Evolutionary conservation across 2,329 filamentous ascomycete species (phyloP).

Genomic region (Incumbomyces lentus): DNA sequence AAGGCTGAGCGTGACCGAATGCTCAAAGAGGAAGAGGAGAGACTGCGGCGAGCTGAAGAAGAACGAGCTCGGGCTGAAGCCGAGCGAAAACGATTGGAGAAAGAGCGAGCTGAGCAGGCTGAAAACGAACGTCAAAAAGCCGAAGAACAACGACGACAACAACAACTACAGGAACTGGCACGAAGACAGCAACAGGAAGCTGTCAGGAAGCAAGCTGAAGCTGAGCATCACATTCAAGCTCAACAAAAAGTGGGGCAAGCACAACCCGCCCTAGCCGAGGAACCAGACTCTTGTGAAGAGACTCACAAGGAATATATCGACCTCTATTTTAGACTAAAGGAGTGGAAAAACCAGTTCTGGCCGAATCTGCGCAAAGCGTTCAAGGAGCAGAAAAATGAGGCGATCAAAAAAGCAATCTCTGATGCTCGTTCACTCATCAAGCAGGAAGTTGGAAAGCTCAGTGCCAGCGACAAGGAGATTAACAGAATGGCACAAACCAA

Average conservation of each 20-base stretch:
- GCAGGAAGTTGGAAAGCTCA: slow-evolving; percentile 61
- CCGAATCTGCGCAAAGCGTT: slow-evolving; percentile 33
- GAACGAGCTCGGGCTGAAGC: slow-evolving; percentile 34
- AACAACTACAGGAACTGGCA: slow-evolving; percentile 5
- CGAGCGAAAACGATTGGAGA: slow-evolving; percentile 40
- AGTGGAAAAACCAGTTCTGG: slow-evolving; percentile 43
- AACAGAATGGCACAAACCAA: slow-evolving; percentile 46
- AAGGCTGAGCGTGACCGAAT: slow-evolving; percentile 30
- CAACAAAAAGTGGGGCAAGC: slow-evolving; percentile 18
- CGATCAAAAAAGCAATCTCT: slow-evolving; percentile 56
- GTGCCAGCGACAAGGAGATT: slow-evolving; percentile 51
- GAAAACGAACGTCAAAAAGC: slow-evolving; percentile 23
- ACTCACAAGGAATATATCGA: slow-evolving; percentile 41
- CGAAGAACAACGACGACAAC: slow-evolving; percentile 1
- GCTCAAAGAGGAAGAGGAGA: slow-evolving; percentile 27
- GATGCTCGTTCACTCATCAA: slow-evolving; percentile 62
- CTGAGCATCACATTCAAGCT: slow-evolving; percentile 16
- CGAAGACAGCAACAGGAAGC: slow-evolving; percentile 3
- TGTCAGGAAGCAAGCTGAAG: background rate
- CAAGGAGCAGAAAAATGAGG: slow-evolving; percentile 46
- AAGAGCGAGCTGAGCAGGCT: slow-evolving; percentile 30
- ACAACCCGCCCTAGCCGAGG: slow-evolving; percentile 14
- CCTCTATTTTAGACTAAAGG: slow-evolving; percentile 59
- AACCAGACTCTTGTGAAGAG: slow-evolving; percentile 24
- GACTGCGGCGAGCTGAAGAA: slow-evolving; percentile 20